phyloP scores from a whole-genome alignment of 805 yeast species.

The Ascoidea rubescens region DNA sequence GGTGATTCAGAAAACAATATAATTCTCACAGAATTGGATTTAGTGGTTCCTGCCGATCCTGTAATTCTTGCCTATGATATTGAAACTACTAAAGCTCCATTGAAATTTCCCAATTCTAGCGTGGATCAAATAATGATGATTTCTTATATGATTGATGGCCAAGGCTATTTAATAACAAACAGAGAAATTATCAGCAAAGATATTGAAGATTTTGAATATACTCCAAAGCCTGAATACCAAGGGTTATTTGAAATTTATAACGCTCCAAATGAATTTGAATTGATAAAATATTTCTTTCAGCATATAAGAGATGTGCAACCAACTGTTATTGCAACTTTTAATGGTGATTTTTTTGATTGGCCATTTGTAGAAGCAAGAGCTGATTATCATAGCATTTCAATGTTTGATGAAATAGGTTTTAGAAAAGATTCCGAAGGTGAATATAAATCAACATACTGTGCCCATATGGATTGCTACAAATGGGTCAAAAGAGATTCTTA shows the following conservation, averaged over 20 bases:
- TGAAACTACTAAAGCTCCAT: slow-evolving; percentile 92
- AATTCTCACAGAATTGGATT: slow-evolving; percentile 48
- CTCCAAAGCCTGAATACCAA: slow-evolving; percentile 93
- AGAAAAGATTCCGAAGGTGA: slow-evolving; percentile 82
- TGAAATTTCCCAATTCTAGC: slow-evolving; percentile 87
- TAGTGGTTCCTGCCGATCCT: slow-evolving; percentile 93
- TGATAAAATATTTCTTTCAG: slow-evolving; percentile 69
- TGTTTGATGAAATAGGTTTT: slow-evolving; percentile 91
- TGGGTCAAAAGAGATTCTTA: slow-evolving; percentile 99
- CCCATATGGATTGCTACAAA: slow-evolving; percentile 92
- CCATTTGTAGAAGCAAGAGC: slow-evolving; percentile 92
- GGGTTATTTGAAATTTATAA: slow-evolving; percentile 85
- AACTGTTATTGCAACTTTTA: slow-evolving; percentile 94
- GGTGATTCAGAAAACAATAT: slow-evolving; percentile 42
- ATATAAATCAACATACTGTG: slow-evolving; percentile 83
- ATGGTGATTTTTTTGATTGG: slow-evolving; percentile 99
- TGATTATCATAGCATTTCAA: slow-evolving; percentile 65
- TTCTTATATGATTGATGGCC: slow-evolving; percentile 98
- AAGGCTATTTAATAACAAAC: slow-evolving; percentile 86
- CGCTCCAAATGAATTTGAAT: slow-evolving; percentile 70
- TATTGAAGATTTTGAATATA: slow-evolving; percentile 92
- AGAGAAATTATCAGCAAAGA: slow-evolving; percentile 90
- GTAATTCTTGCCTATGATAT: slow-evolving; percentile 94
- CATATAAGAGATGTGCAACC: slow-evolving; percentile 83
- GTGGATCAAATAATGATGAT: slow-evolving; percentile 97